Conservation (phyloP, 345 rosid species). For the Kandelia obovata region DNA sequence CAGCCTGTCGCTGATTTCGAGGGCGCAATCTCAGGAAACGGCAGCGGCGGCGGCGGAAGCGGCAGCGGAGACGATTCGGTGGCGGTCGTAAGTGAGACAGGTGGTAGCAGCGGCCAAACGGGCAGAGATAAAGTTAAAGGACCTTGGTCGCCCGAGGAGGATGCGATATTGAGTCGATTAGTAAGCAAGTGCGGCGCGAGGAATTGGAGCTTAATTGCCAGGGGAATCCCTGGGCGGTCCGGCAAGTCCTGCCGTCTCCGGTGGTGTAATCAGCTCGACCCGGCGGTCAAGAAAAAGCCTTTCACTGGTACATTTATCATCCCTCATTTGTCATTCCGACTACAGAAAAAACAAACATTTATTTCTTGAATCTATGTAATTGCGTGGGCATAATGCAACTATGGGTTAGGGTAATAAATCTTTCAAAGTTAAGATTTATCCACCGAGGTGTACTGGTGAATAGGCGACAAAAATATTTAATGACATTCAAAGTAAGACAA, state of each 20-base stretch:
- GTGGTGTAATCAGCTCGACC: conserved; percentile 95
- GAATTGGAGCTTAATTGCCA: conserved; percentile 74
- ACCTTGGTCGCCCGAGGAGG: conserved; percentile 66
- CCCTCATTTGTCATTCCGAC: not conserved
- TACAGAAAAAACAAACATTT: not conserved
- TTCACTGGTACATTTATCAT: conserved; percentile 48
- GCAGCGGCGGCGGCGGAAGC: conserved; percentile 13
- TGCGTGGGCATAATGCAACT: too few species aligned
- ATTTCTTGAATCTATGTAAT: too few species aligned
- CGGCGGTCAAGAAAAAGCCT: conserved; percentile 70
- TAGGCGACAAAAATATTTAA: too few species aligned
- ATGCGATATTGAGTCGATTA: conserved; percentile 40
- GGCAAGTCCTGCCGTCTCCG: conserved; percentile 91
- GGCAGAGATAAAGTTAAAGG: conserved; percentile 47
- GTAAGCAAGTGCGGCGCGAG: conserved; percentile 51
- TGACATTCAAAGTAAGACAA: too few species aligned
- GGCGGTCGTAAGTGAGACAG: conserved; percentile 21
- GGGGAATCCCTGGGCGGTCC: conserved; percentile 69
- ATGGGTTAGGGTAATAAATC: too few species aligned
- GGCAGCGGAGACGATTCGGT: conserved; percentile 27
- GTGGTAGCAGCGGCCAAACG: conserved; percentile 23
- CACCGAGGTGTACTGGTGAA: too few species aligned
- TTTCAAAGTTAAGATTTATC: too few species aligned
- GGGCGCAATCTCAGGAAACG: not conserved
- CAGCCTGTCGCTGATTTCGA: too few species aligned